Conservation (phyloP, 192 early-diverging fungal species). For the Linnemannia exigua region DNA sequence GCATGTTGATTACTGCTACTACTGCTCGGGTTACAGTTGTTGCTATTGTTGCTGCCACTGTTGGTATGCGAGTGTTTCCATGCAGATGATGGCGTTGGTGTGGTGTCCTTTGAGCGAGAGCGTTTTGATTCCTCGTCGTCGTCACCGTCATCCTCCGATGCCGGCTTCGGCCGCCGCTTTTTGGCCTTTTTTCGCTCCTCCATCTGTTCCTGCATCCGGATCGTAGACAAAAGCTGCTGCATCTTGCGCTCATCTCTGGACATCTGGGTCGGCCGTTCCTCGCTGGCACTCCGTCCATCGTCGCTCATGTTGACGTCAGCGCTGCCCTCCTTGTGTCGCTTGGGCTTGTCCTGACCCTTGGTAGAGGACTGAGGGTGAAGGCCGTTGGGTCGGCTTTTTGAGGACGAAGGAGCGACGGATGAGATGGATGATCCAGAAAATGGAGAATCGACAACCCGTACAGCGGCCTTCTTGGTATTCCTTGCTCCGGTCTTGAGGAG, state of each 20-base stretch:
- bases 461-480: constrained; percentile 33
- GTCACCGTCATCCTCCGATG: constrained; percentile 49
- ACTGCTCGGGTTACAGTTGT: neutral
- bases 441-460: neutral
- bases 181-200: constrained; percentile 59
- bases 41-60: neutral
- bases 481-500: constrained; percentile 40
- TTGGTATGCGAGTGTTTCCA: constrained; percentile 19
- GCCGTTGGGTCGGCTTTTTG: constrained; percentile 4
- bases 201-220: constrained; percentile 72
- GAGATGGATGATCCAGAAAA: constrained; percentile 23
- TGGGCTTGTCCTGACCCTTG: constrained; percentile 5
- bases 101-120: constrained; percentile 7
- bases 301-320: constrained; percentile 46
- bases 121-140: constrained; percentile 37
- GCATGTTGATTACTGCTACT: neutral
- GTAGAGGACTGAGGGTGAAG: neutral
- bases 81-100: constrained; percentile 4
- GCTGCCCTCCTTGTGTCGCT: constrained; percentile 33
- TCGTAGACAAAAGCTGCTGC: constrained; percentile 71
- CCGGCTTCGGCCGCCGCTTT: constrained; percentile 48
- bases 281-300: constrained; percentile 43
- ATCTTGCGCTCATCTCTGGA: constrained; percentile 80
- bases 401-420: constrained; percentile 12
- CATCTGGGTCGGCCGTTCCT: constrained; percentile 49